A percentile compares a stretch with the other conserved stretches of the same genome.
phyloP scores from a whole-genome alignment of 176 grass and related monocot genomes.

The Typha latifolia region DNA sequence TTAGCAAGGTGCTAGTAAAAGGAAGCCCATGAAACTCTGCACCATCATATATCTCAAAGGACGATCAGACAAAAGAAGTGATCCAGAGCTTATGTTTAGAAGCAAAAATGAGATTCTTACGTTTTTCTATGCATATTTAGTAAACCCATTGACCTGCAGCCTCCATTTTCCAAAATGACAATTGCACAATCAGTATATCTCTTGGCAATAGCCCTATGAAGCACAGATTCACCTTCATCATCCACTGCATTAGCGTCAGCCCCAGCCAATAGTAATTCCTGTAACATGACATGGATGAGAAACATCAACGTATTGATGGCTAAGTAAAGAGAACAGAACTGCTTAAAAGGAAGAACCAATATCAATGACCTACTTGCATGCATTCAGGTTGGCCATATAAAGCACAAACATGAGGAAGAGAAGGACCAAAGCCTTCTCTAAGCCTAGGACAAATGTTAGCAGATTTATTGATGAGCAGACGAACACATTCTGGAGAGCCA shows the following conservation, averaged over 20 bases:
- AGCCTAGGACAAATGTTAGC: conserved; percentile 66
- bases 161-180: conserved; percentile 94
- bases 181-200: conserved; percentile 93
- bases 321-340: conserved; percentile 9
- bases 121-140: conserved; percentile 68
- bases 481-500: conserved; percentile 82
- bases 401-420: conserved; percentile 91
- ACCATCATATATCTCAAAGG: too few species aligned
- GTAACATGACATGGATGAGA: conserved; percentile 21
- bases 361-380: conserved; percentile 44
- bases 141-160: conserved; percentile 87
- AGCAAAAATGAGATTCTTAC: conserved; percentile 41
- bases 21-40: too few species aligned
- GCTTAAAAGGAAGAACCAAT: conserved; percentile 14
- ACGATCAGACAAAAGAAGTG: too few species aligned
- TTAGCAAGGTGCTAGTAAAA: too few species aligned
- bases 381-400: conserved; percentile 96
- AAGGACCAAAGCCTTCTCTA: conserved; percentile 74
- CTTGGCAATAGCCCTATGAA: conserved; percentile 78
- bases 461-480: conserved; percentile 61
- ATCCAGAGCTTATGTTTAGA: too few species aligned
- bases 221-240: conserved; percentile 81
- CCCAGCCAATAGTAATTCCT: conserved; percentile 91
- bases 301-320: conserved; percentile 4
- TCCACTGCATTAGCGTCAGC: conserved; percentile 93